Evolutionary conservation across 257 asterid species (phyloP), one percentile per base, ranked within the genome.

Genomic region (Salvia splendens): DNA sequence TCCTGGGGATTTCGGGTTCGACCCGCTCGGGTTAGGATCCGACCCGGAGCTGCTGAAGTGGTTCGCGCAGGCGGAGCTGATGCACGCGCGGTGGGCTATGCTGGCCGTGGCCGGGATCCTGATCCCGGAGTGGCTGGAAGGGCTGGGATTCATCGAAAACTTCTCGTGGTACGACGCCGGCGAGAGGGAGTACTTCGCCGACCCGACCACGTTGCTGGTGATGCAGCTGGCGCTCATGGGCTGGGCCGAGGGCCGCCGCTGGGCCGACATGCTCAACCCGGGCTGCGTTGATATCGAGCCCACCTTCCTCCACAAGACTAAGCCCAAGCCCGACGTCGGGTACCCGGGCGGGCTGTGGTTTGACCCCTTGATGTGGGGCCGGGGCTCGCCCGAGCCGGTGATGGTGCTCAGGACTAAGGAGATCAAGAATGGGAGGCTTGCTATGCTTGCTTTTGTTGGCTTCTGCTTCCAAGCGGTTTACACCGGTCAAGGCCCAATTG

Each of bases 1-100:
- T 61, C 97, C 97, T 0, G 97, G 96, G 75, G 97, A 90, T 76
- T 87, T 87, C 72, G 97, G 96, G 53, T 90, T 90, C 63, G 97
- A 90, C 58, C 97, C 95, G 0, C 81, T 90, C 3, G 97, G 97
- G 76, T 75, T 87, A 77, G 96, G 97, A 64, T 87, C 97, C 48
- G 97, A 90, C 72, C 95, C 95, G 24, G 95, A 90, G 57, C 77
- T 71, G 42, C 82, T 90, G 4, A 88, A 76, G 80, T 90, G 96
- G 97, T 87, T 83, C 71, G 96, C 96, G 28, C 97, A 90, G 71
- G 97, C 97, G 2, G 97, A 90, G 65, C 79, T 90, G 63, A 72
- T 90, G 70, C 97, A 90, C 40, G 69, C 78, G n/a, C 64, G 97
- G 73, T 86, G 96, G 96, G 96, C 97, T 11, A 91, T 91, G 97